phyloP scores from a whole-genome alignment of 345 rosid species.

The Carallia pectinifolia region DNA sequence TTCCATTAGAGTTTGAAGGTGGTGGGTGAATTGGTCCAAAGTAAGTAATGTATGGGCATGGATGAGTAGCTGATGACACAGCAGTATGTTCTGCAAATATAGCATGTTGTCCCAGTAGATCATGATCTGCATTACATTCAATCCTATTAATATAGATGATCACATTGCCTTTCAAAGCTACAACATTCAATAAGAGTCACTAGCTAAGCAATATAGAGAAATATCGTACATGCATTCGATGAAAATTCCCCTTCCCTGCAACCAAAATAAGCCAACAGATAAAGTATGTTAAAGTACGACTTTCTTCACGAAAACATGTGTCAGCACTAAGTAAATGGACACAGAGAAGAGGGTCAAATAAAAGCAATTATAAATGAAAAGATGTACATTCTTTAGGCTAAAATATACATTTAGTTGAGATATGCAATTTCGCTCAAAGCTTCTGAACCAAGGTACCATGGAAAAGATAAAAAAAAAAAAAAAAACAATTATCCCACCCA shows the following conservation, averaged over 20 bases:
- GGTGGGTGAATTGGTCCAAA: conserved; percentile 82
- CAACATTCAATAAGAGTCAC: conserved; percentile 2
- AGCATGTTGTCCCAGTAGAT: conserved; percentile 64
- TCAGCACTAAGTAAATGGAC: neutral
- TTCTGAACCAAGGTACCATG: no score
- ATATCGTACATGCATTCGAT: conserved; percentile 70
- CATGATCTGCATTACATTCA: conserved; percentile 63
- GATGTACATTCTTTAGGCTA: no score
- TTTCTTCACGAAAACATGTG: neutral
- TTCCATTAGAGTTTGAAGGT: conserved; percentile 61
- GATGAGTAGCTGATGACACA: conserved; percentile 69
- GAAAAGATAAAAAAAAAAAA: no score
- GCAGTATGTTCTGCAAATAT: conserved; percentile 69
- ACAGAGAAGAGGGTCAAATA: no score
- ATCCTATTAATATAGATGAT: conserved; percentile 20
- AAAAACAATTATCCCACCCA: no score
- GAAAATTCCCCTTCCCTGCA: conserved; percentile 86
- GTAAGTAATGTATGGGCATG: conserved; percentile 91
- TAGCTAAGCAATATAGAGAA: conserved; percentile 16
- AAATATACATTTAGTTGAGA: no score
- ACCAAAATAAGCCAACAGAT: conserved; percentile 3
- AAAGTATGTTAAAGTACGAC: neutral
- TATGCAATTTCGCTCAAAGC: no score
- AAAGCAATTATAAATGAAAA: no score
- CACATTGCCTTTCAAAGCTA: neutral